phyloP scores from a whole-genome alignment of 495 filamentous ascomycete species.

The Neurospora hispaniola region DNA sequence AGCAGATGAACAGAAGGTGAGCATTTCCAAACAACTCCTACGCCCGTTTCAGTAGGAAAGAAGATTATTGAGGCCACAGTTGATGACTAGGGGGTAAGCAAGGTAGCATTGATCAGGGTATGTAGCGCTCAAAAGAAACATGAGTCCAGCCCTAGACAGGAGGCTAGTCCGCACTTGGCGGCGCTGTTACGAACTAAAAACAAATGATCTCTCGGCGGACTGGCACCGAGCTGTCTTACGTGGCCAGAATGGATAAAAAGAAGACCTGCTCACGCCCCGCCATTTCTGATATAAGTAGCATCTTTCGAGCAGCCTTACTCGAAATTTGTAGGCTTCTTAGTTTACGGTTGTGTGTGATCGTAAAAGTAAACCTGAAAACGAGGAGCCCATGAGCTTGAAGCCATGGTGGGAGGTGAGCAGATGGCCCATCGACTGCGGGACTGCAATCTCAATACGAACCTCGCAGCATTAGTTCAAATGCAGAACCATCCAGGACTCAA shows the following conservation, averaged over 20 bases:
- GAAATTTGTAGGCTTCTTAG: background rate
- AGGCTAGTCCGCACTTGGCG: background rate
- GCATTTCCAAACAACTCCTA: background rate
- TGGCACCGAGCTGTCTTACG: background rate
- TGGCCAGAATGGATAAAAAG: background rate
- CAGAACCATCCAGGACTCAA: no score
- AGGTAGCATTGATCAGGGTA: background rate
- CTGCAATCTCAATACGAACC: no score
- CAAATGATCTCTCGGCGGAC: background rate
- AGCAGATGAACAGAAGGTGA: background rate
- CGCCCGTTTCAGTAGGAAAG: background rate
- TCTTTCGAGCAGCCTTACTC: background rate
- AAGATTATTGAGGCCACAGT: background rate
- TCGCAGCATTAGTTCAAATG: no score
- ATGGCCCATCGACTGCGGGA: no score
- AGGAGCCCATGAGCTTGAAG: no score
- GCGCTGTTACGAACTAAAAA: background rate
- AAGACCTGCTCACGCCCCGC: background rate
- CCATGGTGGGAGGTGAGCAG: no score
- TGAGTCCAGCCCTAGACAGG: background rate
- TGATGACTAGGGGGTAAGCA: background rate
- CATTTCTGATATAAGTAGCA: background rate
- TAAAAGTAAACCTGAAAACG: no score
- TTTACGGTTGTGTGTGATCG: background rate
- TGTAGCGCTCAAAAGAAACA: background rate